phyloP scores from a whole-genome alignment of 2,329 filamentous ascomycete genomes.

The Microsporum ferrugineum region DNA sequence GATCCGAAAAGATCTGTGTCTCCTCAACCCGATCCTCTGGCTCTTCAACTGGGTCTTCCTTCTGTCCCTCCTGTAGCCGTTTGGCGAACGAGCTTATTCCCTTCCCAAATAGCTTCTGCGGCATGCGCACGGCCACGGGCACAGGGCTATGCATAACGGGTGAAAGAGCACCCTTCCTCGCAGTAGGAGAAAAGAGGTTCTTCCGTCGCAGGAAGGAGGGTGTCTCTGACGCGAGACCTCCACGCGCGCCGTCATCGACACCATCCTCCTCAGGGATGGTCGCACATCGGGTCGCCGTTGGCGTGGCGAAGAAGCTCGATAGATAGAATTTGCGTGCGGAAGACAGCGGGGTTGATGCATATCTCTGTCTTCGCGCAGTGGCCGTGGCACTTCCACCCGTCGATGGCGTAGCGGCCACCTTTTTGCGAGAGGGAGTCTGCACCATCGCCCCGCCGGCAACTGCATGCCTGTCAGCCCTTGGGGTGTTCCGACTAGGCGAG shows the following conservation, averaged over 20 bases:
- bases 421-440: slow-evolving; percentile 29
- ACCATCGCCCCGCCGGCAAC: slow-evolving; percentile 18
- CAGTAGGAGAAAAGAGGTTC: slow-evolving; percentile 21
- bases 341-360: slow-evolving; percentile 30
- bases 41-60: slow-evolving; percentile 35
- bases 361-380: slow-evolving; percentile 2
- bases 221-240: slow-evolving; percentile 23
- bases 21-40: slow-evolving; percentile 27
- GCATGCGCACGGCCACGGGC: slow-evolving; percentile 25
- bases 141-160: slow-evolving; percentile 22
- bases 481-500: slow-evolving; percentile 25
- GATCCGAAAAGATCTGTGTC: slow-evolving; percentile 15
- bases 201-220: slow-evolving; percentile 31
- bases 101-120: slow-evolving; percentile 26
- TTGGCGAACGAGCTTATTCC: slow-evolving; percentile 31
- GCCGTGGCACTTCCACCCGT: background rate
- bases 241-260: background rate
- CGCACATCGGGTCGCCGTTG: slow-evolving; percentile 33
- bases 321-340: slow-evolving; percentile 36
- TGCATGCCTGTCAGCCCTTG: slow-evolving; percentile 9
- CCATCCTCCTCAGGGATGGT: slow-evolving; percentile 27
- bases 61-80: slow-evolving; percentile 29
- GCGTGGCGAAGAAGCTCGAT: slow-evolving; percentile 36
- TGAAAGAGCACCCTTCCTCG: background rate
- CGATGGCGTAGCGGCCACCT: background rate